A percentile compares a stretch with the other conserved stretches of the same genome.
phyloP scores from a whole-genome alignment of 1,284 basidiomycete genomes.

The Marasmius oreades region DNA sequence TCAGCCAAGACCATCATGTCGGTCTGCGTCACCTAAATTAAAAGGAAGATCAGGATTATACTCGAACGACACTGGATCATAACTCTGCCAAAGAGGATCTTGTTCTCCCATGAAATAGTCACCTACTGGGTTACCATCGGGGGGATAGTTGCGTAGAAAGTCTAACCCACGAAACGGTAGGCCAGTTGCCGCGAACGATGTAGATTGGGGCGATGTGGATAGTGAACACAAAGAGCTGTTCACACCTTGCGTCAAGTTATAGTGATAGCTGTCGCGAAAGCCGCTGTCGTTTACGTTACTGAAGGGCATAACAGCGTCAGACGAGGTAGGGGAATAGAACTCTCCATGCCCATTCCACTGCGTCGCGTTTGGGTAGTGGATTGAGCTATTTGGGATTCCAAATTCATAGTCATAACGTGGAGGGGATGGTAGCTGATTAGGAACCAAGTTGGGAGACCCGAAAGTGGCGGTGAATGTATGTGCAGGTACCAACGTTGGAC shows the following conservation, averaged over 20 bases:
- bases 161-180: conserved; percentile 78
- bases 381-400: conserved; percentile 38
- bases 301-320: conserved; percentile 32
- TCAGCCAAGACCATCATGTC: conserved; percentile 28
- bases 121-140: conserved; percentile 31
- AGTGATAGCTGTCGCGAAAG: conserved; percentile 43
- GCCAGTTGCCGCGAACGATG: conserved; percentile 63
- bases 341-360: conserved; percentile 40
- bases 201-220: conserved; percentile 53
- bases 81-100: conserved; percentile 69
- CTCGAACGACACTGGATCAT: conserved; percentile 68
- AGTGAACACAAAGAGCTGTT: conserved; percentile 35
- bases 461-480: conserved; percentile 34
- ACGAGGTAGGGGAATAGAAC: conserved; percentile 37
- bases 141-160: conserved; percentile 69
- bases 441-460: conserved; percentile 41
- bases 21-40: conserved; percentile 41
- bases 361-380: conserved; percentile 31
- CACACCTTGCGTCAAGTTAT: conserved; percentile 37
- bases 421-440: conserved; percentile 42
- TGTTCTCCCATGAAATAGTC: conserved; percentile 48
- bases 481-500: conserved; percentile 36
- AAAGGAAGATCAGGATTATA: conserved; percentile 74
- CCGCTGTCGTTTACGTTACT: conserved; percentile 34
- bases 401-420: conserved; percentile 57